Evolutionary conservation across 768 basidiomycete genomes (phyloP), one percentile per base, ranked within the genome.

Genomic region (Roridomyces roridus): DNA sequence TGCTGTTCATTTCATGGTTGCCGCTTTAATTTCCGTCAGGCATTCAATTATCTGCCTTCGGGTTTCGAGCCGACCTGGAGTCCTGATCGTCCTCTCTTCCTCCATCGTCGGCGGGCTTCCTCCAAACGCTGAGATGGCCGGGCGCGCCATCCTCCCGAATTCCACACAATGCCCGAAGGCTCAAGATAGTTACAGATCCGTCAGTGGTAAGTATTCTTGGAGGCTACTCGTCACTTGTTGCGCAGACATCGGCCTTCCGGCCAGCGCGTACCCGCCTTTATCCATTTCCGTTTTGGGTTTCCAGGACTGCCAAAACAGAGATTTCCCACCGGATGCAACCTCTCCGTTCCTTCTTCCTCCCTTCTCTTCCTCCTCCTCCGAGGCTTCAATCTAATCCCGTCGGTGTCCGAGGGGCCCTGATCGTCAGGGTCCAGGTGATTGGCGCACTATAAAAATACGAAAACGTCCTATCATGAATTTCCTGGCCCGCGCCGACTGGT

Each of bases 21-120:
- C 51, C 42, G 46, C 37, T 48, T 59, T 53, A 51, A 59, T 59
- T 43, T 59, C 57, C 57, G 57, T 47, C 36, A 21, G 39, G 47
- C 42, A 45, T 56, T 40, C 45, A 46, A 49, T 12, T 40, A 23
- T 34, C n/a, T 41, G 14, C 23, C 24, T 43, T 46, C 46, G 57
- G 51, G 11, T 43, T 45, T 53, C 42, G 42, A 49, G 34, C 51
- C 52, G 46, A 40, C 28, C 20, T 36, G 39, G 57, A 39, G 37
- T 58, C 36, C 47, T 29, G 25, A 34, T 34, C 15, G 15, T 8
- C 31, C 31, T 50, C 29, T 8, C n/a, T 46, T 37, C 40, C 31
- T 47, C 15, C 36, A 51, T 26, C 56, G 23, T 55, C 41, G 35
- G 39, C 18, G 18, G 12, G 15, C 31, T 34, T 34, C 31, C 15